phyloP scores from a whole-genome alignment of 345 rosid species.

The Gossypioides kirkii region DNA sequence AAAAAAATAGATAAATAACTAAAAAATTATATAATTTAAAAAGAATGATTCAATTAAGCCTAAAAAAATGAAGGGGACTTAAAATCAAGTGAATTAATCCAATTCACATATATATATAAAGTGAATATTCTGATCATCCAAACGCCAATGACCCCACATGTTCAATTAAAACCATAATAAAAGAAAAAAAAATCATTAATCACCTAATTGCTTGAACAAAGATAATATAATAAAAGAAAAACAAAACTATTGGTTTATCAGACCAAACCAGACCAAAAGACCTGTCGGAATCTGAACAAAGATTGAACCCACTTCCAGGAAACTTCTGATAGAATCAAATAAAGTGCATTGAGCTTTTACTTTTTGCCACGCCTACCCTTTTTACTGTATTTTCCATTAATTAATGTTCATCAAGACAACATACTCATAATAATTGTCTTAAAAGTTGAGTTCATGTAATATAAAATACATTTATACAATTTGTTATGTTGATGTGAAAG shows the following conservation, averaged over 20 bases:
- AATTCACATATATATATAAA: too few relatives aligned
- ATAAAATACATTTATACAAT: not conserved
- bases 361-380: not conserved
- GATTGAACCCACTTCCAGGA: not conserved
- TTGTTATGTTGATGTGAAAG: not conserved
- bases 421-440: not conserved
- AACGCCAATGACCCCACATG: not conserved
- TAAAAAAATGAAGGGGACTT: too few relatives aligned
- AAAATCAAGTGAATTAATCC: too few relatives aligned
- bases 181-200: not conserved
- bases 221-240: not conserved
- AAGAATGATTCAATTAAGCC: too few relatives aligned
- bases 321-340: not conserved
- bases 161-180: not conserved
- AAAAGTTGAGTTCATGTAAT: not conserved
- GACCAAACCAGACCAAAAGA: not conserved
- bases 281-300: constrained; percentile 4
- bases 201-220: not conserved
- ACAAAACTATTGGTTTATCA: not conserved
- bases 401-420: not conserved
- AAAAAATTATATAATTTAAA: too few relatives aligned
- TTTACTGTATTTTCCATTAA: not conserved
- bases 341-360: not conserved
- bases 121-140: not conserved
- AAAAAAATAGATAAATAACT: too few relatives aligned